Evolutionary conservation across 345 rosid species (phyloP).

Genomic region (Lagerstroemia speciosa): DNA sequence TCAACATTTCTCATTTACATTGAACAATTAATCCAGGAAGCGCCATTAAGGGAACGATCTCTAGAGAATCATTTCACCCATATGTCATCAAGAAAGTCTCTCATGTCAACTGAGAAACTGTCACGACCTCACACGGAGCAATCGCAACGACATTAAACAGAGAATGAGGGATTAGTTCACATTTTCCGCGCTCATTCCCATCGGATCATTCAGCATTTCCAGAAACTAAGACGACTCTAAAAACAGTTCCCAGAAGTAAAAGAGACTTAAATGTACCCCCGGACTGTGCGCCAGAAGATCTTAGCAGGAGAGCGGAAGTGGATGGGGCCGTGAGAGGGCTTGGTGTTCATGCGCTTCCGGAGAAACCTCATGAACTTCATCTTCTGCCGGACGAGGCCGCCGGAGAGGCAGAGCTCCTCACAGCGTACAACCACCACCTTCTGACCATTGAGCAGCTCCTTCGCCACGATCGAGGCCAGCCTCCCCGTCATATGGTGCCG

Average conservation of each 20-base stretch:
- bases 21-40: neutral
- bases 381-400: slow-evolving; percentile 80
- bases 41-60: too few species aligned
- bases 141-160: neutral
- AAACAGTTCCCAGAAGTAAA: neutral
- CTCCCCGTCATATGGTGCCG: slow-evolving; percentile 81
- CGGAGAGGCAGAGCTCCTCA: slow-evolving; percentile 84
- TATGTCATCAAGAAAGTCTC: neutral
- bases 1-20: neutral
- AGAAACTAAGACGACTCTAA: neutral
- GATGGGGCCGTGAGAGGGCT: slow-evolving; percentile 91
- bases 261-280: slow-evolving; percentile 36
- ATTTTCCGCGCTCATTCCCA: neutral
- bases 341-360: slow-evolving; percentile 88
- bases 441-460: slow-evolving; percentile 82
- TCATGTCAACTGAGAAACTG: neutral
- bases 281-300: slow-evolving; percentile 90
- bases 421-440: slow-evolving; percentile 70
- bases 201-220: neutral
- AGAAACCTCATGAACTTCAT: slow-evolving; percentile 90
- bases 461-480: slow-evolving; percentile 54
- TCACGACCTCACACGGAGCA: neutral
- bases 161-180: neutral
- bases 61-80: too few species aligned
- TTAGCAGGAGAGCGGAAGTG: slow-evolving; percentile 87